Conservation (phyloP, 164 flowering plant genomes). For the Kalanchoe fedtschenkoi region DNA sequence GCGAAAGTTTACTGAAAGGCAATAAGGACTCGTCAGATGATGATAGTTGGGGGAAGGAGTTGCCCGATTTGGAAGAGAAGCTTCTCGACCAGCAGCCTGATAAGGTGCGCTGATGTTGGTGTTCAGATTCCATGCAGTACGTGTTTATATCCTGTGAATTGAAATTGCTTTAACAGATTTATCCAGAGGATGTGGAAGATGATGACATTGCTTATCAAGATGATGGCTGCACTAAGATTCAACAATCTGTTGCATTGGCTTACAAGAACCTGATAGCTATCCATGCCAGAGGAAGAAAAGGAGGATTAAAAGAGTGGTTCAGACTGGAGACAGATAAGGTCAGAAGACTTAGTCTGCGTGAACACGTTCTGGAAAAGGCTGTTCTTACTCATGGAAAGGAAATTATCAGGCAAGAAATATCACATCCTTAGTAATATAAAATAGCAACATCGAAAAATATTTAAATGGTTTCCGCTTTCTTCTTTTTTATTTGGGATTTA, state of each 20-base stretch:
- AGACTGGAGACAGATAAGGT: background rate
- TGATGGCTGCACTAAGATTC: background rate
- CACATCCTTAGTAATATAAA: background rate
- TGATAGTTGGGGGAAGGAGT: slow-evolving; percentile 1
- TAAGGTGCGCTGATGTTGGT: background rate
- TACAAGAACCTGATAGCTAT: slow-evolving; percentile 7
- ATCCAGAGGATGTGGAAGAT: slow-evolving; percentile 4
- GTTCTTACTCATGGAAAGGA: slow-evolving; percentile 6
- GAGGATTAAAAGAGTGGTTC: slow-evolving; percentile 4
- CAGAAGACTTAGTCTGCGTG: slow-evolving; percentile 6
- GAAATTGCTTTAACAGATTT: background rate
- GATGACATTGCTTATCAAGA: background rate
- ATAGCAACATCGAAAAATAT: too few species aligned
- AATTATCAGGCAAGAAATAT: slow-evolving; percentile 4
- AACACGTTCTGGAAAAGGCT: slow-evolving; percentile 9
- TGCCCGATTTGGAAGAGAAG: background rate
- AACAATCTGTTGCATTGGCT: background rate
- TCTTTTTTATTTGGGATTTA: background rate
- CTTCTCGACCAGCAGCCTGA: background rate
- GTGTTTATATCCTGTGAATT: background rate
- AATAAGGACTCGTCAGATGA: slow-evolving; percentile 1
- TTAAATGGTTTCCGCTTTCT: too few species aligned
- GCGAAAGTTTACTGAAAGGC: background rate
- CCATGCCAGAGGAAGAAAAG: slow-evolving; percentile 2
- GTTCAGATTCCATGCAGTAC: too few species aligned